phyloP scores from a whole-genome alignment of 148 eudicot species.

The Vaccinium vitisidaea region DNA sequence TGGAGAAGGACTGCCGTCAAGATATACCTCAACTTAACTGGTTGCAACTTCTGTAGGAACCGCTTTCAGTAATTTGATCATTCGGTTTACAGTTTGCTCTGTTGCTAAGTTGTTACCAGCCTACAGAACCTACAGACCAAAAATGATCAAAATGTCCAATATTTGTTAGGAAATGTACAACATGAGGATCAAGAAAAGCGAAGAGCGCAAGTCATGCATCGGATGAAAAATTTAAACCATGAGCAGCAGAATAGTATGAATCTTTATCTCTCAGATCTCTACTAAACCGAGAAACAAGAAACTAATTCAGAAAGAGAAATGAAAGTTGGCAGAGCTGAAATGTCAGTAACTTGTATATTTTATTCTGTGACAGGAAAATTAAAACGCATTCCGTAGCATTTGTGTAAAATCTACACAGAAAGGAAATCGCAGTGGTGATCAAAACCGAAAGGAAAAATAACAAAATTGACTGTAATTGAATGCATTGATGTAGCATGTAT shows the following conservation, averaged over 20 bases:
- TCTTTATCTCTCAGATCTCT: not conserved
- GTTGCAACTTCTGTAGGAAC: constrained; percentile 44
- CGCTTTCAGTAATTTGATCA: constrained; percentile 44
- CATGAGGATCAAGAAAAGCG: not conserved
- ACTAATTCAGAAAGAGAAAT: not conserved
- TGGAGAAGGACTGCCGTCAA: constrained; percentile 16
- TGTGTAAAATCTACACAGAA: too few relatives aligned
- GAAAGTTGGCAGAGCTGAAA: not conserved
- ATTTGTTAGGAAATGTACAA: not conserved
- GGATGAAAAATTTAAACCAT: not conserved
- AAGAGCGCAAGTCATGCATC: not conserved
- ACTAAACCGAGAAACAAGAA: not conserved
- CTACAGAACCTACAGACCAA: constrained; percentile 30
- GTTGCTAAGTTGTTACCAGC: constrained; percentile 46
- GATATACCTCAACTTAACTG: constrained; percentile 27
- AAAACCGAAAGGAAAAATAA: too few relatives aligned
- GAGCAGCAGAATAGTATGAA: not conserved
- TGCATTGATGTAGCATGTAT: too few relatives aligned
- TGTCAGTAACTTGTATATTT: not conserved
- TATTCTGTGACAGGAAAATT: not conserved
- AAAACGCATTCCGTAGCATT: not conserved
- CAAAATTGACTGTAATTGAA: too few relatives aligned
- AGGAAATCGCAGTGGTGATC: too few relatives aligned
- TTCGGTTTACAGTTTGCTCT: constrained; percentile 37
- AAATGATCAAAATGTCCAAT: not conserved